phyloP scores from a whole-genome alignment of 169 alveolate genomes.

The Cryptosporidium bovis region DNA sequence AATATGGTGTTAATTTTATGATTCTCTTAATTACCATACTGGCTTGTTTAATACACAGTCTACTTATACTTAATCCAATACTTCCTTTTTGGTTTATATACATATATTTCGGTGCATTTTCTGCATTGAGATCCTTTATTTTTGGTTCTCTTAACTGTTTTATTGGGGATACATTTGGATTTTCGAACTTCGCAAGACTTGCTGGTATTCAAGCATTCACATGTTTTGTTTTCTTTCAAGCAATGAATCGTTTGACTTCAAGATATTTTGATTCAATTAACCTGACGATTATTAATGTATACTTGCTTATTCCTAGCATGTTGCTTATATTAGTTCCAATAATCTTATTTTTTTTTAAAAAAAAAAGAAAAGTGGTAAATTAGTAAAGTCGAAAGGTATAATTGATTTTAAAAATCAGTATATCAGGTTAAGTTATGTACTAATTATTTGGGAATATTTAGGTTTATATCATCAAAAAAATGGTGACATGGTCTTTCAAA shows the following conservation, averaged over 20 bases:
- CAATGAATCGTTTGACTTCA: conserved; percentile 42
- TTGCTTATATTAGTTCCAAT: conserved; percentile 41
- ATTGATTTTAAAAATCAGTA: too few species aligned
- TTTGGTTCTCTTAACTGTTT: conserved; percentile 70
- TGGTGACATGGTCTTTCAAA: too few species aligned
- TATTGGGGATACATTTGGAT: conserved; percentile 73
- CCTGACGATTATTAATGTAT: conserved; percentile 30
- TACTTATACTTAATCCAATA: conserved; percentile 11
- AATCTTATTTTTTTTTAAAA: conserved; percentile 17
- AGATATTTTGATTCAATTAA: conserved; percentile 38
- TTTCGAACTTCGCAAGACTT: conserved; percentile 62
- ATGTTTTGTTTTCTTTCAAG: conserved; percentile 69
- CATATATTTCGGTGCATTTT: conserved; percentile 67
- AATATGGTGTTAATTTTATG: conserved; percentile 72
- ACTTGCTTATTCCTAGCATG: conserved; percentile 38
- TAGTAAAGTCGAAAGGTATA: too few species aligned
- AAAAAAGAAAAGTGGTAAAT: not conserved
- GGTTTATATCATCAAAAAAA: not conserved
- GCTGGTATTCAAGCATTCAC: conserved; percentile 72
- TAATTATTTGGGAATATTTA: not conserved
- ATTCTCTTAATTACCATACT: conserved; percentile 31
- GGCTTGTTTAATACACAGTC: conserved; percentile 64
- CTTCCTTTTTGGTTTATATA: conserved; percentile 61
- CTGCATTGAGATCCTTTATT: conserved; percentile 57
- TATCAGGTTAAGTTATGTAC: too few species aligned